Percentiles rank a stretch among this genome's conserved stretches.
phyloP scores from a whole-genome alignment of 2,329 filamentous ascomycete species.

The Diaporthe ampelina region DNA sequence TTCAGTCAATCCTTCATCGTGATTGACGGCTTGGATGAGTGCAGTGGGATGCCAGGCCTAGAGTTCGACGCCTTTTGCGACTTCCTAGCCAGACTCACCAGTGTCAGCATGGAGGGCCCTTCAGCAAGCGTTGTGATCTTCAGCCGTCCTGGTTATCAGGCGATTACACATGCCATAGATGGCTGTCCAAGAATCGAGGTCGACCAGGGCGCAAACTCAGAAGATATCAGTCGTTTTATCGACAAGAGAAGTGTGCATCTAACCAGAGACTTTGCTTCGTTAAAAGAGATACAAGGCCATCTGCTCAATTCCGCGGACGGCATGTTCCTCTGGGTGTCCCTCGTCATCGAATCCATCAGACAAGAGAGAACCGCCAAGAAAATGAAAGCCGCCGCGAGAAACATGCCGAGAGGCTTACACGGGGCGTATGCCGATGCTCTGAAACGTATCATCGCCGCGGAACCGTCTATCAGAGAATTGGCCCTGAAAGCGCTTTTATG shows the following conservation, averaged over 20 bases:
- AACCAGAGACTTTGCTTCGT: neutral
- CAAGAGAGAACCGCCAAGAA: constrained; percentile 24
- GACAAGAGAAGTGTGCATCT: constrained; percentile 9
- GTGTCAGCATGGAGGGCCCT: neutral
- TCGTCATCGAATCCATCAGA: constrained; percentile 18
- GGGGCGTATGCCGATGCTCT: neutral
- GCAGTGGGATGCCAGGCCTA: constrained; percentile 2
- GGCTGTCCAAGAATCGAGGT: constrained; percentile 18
- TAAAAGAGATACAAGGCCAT: constrained; percentile 11
- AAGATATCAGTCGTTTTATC: constrained; percentile 23
- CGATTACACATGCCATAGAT: neutral
- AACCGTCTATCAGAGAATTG: neutral
- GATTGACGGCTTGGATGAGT: constrained; percentile 25
- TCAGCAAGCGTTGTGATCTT: constrained; percentile 10
- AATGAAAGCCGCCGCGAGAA: constrained; percentile 19
- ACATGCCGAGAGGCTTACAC: constrained; percentile 1
- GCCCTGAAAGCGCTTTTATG: neutral
- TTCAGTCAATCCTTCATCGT: constrained; percentile 10
- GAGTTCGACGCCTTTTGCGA: constrained; percentile 19
- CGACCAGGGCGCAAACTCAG: constrained; percentile 6
- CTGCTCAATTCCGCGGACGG: neutral
- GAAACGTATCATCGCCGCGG: neutral
- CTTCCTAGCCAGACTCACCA: neutral
- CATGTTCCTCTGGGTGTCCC: constrained; percentile 17
- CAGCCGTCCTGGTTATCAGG: neutral